Base-by-base conservation (phyloP, 2,329 filamentous ascomycete species). In the Aschersonia sp. region DNA sequence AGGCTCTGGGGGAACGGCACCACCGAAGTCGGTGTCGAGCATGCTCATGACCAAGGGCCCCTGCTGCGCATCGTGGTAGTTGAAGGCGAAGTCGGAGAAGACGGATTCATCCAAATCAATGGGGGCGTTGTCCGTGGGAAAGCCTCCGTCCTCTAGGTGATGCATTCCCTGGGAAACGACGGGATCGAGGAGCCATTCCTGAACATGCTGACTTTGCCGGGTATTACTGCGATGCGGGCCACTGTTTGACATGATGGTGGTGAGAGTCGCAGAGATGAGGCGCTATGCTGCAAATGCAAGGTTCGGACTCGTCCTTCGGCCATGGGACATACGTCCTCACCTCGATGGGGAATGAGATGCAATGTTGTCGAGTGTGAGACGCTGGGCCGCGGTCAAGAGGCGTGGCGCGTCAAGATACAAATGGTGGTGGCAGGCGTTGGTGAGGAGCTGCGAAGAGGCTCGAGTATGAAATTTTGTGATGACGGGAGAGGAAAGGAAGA, bases 11-110 rank as follows among this genome's bases (percentile, higher is more conserved):
- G 52, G 52, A 30, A 57, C 55, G 41, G 59, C 52, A 43, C 54
- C 55, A 52, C 58, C 57, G 51, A 64, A 63, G 31, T 55, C 59
- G 29, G 63, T 55, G 30, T 62, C 65, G 47, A 62, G 58, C 31
- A 68, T 46, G 31, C 35, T 12, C 35, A 38, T 38, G 7, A 38
- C 7, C 35, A 9, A 12, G 35, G 20, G 20, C 20, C 35, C 12
- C 35, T 38, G 35, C 35, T 38, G 35, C 7, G 12, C 7, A 12
- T 12, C 12, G 35, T 12, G 7, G 35, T 38, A 38, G 35, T 7
- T 57, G 55, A 77, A 78, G 52, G 65, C 64, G 55, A 78, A 79
- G 45, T 73, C 71, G 9, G 70, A 61, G 38, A 78, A 79, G 45
- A 72, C 70, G 12, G 69, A 61, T 35, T 65, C 55, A 52, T 74